These are phyloP conservation scores for Mikania micrantha DNA, from an alignment of 129 eudicot genomes.

Conservation along the genomic window DNA sequence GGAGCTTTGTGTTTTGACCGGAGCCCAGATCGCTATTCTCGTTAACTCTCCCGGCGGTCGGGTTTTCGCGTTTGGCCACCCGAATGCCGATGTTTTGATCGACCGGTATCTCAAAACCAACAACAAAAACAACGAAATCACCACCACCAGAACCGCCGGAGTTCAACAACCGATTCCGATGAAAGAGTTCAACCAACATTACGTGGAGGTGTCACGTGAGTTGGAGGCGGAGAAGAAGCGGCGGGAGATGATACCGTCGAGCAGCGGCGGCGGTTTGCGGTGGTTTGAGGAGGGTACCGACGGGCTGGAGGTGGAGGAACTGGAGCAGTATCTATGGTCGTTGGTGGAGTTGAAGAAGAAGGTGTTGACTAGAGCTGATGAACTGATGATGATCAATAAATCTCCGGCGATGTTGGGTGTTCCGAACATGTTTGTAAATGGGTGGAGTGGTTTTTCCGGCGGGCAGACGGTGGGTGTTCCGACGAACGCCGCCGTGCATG, in stretches of 20 bases:
- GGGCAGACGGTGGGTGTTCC: neutral
- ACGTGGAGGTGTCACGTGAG: neutral
- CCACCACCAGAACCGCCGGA: neutral
- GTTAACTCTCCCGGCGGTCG: slow-evolving; percentile 3
- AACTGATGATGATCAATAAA: neutral
- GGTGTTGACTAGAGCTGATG: slow-evolving; percentile 9
- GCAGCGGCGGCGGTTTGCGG: neutral
- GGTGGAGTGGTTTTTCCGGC: neutral
- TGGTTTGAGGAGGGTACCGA: neutral
- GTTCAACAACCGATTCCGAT: neutral
- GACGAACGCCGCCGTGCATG: no score
- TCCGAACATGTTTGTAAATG: neutral
- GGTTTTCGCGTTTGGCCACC: neutral
- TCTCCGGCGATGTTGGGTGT: neutral
- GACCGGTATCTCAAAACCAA: neutral
- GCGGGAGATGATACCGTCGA: neutral
- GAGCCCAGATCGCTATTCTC: slow-evolving; percentile 1
- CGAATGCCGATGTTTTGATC: neutral
- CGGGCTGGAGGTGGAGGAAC: neutral
- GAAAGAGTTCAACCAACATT: neutral
- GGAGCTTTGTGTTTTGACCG: neutral
- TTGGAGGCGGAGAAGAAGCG: slow-evolving; percentile 10
- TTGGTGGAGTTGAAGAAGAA: slow-evolving; percentile 9
- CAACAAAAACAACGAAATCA: no score
- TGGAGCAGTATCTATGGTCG: slow-evolving; percentile 2